These are phyloP conservation scores for Kwoniella heveanensis DNA, from an alignment of 768 basidiomycete species.

Conservation along the genomic window DNA sequence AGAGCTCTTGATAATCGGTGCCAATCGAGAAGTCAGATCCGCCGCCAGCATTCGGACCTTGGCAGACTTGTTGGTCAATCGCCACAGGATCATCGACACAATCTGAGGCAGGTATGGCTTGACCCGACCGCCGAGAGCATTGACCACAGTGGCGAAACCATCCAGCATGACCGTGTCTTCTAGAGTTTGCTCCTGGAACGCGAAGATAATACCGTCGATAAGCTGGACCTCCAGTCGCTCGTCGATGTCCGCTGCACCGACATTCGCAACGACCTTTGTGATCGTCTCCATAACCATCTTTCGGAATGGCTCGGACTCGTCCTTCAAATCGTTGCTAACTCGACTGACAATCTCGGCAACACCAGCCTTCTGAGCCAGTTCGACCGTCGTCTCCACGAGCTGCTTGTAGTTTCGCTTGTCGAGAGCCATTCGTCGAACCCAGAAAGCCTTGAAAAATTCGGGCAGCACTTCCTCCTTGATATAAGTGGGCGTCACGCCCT, in stretches of 20 bases:
- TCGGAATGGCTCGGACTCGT: slow-evolving; percentile 62
- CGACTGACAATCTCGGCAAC: slow-evolving; percentile 93
- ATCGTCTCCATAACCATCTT: slow-evolving; percentile 99
- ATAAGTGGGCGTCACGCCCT: slow-evolving; percentile 93
- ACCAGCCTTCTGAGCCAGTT: slow-evolving; percentile 94
- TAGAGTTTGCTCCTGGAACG: slow-evolving; percentile 99
- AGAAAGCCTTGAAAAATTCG: slow-evolving; percentile 99
- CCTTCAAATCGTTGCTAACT: slow-evolving; percentile 84
- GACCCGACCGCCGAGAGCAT: slow-evolving; percentile 88
- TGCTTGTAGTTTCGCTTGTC: slow-evolving; percentile 95
- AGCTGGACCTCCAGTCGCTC: slow-evolving; percentile 91
- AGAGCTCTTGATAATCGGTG: slow-evolving; percentile 97
- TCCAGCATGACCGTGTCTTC: slow-evolving; percentile 99
- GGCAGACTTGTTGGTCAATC: slow-evolving; percentile 98
- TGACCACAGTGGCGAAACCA: slow-evolving; percentile 96
- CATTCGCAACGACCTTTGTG: slow-evolving; percentile 87
- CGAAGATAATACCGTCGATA: slow-evolving; percentile 97
- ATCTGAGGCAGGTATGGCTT: slow-evolving; percentile 99
- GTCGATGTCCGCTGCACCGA: slow-evolving; percentile 97
- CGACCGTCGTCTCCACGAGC: slow-evolving; percentile 97
- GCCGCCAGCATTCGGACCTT: slow-evolving; percentile 99
- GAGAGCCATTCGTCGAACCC: slow-evolving; percentile 91
- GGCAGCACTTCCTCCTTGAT: slow-evolving; percentile 97
- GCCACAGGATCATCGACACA: slow-evolving; percentile 98
- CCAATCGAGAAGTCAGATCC: slow-evolving; percentile 92